phyloP scores from a whole-genome alignment of 345 rosid species.

The Syzygium aromaticum region DNA sequence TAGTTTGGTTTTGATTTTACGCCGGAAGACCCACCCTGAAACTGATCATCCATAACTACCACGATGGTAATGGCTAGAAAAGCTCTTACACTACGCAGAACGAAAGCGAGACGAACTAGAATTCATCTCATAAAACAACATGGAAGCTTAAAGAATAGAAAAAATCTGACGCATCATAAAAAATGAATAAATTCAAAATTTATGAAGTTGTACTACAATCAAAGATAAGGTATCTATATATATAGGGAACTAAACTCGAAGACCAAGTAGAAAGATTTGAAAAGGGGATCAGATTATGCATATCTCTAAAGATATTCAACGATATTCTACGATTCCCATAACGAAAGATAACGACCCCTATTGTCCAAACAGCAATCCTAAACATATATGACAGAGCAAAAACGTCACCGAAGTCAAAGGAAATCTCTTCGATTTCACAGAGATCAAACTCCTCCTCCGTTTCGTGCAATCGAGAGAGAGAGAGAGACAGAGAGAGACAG shows the following conservation, averaged over 20 bases:
- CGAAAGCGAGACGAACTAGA: background rate
- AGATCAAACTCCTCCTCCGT: background rate
- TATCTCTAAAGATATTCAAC: background rate
- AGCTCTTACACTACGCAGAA: background rate
- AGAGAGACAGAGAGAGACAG: background rate
- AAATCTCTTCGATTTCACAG: background rate
- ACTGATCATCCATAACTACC: accelerated
- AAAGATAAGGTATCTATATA: accelerated
- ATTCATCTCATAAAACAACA: background rate
- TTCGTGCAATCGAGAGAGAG: background rate
- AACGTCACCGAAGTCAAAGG: background rate
- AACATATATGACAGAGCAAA: background rate
- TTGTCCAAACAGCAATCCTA: background rate
- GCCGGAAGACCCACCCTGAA: accelerated
- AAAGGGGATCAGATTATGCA: background rate
- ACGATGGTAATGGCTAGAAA: accelerated
- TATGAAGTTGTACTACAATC: background rate
- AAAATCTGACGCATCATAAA: background rate
- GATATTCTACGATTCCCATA: background rate
- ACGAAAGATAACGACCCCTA: background rate
- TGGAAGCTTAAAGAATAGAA: background rate
- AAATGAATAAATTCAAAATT: background rate
- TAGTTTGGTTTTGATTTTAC: background rate
- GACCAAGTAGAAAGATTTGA: background rate
- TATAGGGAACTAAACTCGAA: background rate